These are phyloP conservation scores for Podospora australis DNA, from an alignment of 495 filamentous ascomycete genomes.

Conservation along the genomic window DNA sequence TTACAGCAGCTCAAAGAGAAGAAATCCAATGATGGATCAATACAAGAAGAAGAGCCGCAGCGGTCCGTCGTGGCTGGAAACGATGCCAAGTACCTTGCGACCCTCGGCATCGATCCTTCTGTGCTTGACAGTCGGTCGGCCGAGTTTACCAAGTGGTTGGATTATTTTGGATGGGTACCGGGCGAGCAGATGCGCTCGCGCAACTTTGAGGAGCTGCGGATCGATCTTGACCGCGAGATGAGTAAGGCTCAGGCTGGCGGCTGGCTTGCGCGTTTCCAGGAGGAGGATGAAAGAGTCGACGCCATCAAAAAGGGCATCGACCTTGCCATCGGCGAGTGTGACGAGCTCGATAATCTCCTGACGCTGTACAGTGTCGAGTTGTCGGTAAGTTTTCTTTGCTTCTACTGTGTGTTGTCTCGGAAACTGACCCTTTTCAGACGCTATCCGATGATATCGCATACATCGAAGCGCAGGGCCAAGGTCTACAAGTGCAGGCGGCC, in stretches of 20 bases:
- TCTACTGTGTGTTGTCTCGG: conserved; percentile 14
- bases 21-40: too few species aligned
- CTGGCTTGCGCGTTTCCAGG: conserved; percentile 82
- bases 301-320: conserved; percentile 80
- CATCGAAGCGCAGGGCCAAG: conserved; percentile 94
- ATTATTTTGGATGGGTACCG: conserved; percentile 83
- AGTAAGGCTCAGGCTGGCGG: conserved; percentile 85
- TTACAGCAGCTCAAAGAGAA: conserved; percentile 38
- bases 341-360: conserved; percentile 87
- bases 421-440: conserved; percentile 55
- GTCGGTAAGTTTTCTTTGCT: conserved; percentile 54
- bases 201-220: conserved; percentile 75
- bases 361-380: conserved; percentile 93
- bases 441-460: conserved; percentile 92
- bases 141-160: conserved; percentile 67
- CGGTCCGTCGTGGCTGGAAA: conserved; percentile 64
- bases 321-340: conserved; percentile 83
- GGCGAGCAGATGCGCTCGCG: conserved; percentile 61
- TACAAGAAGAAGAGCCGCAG: conserved; percentile 33
- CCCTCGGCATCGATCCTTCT: conserved; percentile 64
- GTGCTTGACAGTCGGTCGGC: conserved; percentile 60
- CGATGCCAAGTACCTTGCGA: conserved; percentile 70
- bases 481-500: conserved; percentile 90
- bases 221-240: conserved; percentile 78
- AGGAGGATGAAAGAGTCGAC: conserved; percentile 81